Evolutionary conservation across 495 filamentous ascomycete genomes (phyloP), one percentile per base, ranked within the genome.

Genomic region (Neurospora hispaniola): DNA sequence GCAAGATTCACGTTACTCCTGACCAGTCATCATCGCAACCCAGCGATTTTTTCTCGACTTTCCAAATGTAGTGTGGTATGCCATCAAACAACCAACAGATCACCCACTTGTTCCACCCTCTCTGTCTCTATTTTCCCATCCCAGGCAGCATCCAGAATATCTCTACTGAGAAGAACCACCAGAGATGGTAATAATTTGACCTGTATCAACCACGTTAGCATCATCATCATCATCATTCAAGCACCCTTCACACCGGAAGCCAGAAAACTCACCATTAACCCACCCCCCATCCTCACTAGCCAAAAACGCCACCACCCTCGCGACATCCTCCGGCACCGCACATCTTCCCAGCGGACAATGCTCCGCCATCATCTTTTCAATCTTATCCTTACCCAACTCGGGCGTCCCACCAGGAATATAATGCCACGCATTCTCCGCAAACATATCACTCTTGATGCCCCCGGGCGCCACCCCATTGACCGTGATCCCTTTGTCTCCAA

Each of bases 371-470:
- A 78, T 73, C 68, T 66, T 69, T 77, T 82, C 80, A 42, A 82
- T 81, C 77, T 80, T 78, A 5, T 74, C 77, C 20, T 72, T 77
- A 0, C 77, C 77, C 38, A 69, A 70, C 10, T 79, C 77, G 27
- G 79, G 78, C 0, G 71, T 70, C 12, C 76, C 79, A 70, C 84
- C 86, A 8, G 88, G 88, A 40, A 86, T 84, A 75, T 93, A 92
- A 72, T 90, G 86, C 87, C 88, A 89, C 8, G 88, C 85, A 76
- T 90, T 89, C 74, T 88, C 84, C 41, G 87, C 81, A 80, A 87
- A 92, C 92, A 94, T 94, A 76, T 94, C 92, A 42, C 86, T 90
- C 88, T 93, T 93, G 79, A 93, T 88, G 10, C 91, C 92, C 18
- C 90, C 92, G 0, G 92, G 92, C 0, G 92, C 91, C 46, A 94